Evolutionary conservation across 306 rosid species (phyloP).

Genomic region (Gillenia trifoliata): DNA sequence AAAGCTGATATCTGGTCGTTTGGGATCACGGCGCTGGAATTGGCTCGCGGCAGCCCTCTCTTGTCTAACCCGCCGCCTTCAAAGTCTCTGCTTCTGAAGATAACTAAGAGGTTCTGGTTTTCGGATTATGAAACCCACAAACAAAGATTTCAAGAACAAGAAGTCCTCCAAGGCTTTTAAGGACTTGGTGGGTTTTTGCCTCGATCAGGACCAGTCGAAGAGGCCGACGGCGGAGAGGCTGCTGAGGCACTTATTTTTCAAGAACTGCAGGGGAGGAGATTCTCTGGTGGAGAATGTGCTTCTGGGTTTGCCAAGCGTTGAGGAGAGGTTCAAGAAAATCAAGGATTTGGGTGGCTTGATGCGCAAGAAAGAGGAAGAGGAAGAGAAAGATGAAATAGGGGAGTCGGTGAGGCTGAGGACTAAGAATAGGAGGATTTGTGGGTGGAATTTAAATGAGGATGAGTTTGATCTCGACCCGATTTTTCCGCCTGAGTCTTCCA

Average conservation of each 20-base stretch:
- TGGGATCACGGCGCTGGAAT: slow-evolving; percentile 59
- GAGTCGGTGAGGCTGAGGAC: neutral
- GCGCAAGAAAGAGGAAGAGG: neutral
- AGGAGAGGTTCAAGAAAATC: slow-evolving; percentile 36
- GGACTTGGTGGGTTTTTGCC: slow-evolving; percentile 61
- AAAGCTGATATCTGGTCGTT: slow-evolving; percentile 74
- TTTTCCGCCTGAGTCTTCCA: slow-evolving; percentile 26
- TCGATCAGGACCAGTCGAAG: slow-evolving; percentile 51
- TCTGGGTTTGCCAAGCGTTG: slow-evolving; percentile 47
- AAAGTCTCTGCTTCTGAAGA: slow-evolving; percentile 46
- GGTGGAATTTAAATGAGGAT: slow-evolving; percentile 71
- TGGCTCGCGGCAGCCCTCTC: slow-evolving; percentile 62
- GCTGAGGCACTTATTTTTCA: slow-evolving; percentile 51
- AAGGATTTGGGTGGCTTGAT: neutral
- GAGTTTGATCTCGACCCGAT: slow-evolving; percentile 49
- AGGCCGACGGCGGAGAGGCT: slow-evolving; percentile 53
- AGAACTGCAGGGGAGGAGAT: slow-evolving; percentile 34
- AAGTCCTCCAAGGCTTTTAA: slow-evolving; percentile 55
- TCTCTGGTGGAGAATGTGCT: slow-evolving; percentile 43
- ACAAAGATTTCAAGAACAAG: slow-evolving; percentile 18
- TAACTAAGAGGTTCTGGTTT: slow-evolving; percentile 47
- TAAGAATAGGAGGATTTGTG: slow-evolving; percentile 44
- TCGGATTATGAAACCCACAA: slow-evolving; percentile 37
- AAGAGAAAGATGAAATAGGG: slow-evolving; percentile 1
- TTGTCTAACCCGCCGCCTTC: slow-evolving; percentile 58